Percentiles rank a stretch among this genome's conserved stretches.
phyloP scores from a whole-genome alignment of 345 rosid species.

The Aurinia saxatilis region DNA sequence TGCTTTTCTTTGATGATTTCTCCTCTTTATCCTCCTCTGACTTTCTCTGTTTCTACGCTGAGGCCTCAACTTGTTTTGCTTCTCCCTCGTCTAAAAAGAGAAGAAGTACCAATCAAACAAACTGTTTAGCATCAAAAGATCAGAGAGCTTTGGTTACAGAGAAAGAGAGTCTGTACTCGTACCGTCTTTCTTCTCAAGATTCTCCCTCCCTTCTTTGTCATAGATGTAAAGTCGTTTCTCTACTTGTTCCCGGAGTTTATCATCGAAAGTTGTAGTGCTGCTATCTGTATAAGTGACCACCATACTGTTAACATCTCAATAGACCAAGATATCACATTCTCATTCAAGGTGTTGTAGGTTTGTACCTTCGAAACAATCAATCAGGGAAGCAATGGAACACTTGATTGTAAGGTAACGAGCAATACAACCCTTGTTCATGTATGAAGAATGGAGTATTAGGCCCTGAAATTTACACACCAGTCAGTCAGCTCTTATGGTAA shows the following conservation, averaged over 20 bases:
- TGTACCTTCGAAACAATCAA: slow-evolving; percentile 87
- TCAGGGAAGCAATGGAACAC: slow-evolving; percentile 90
- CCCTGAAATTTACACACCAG: slow-evolving; percentile 37
- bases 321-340: background rate
- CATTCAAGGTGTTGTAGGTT: background rate
- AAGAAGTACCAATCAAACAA: no score
- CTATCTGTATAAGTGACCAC: slow-evolving; percentile 38
- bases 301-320: background rate
- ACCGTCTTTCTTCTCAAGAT: slow-evolving; percentile 59
- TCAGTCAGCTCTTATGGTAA: background rate
- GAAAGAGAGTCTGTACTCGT: no score
- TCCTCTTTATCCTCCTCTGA: slow-evolving; percentile 23
- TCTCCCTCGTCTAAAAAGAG: slow-evolving; percentile 39
- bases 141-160: background rate
- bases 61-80: slow-evolving; percentile 27
- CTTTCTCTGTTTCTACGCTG: slow-evolving; percentile 35
- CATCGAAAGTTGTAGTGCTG: slow-evolving; percentile 61
- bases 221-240: slow-evolving; percentile 86
- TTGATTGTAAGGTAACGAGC: slow-evolving; percentile 95
- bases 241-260: slow-evolving; percentile 88
- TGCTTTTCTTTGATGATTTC: slow-evolving; percentile 24
- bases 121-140: slow-evolving; percentile 4
- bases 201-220: slow-evolving; percentile 69
- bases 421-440: slow-evolving; percentile 94
- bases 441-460: slow-evolving; percentile 92